phyloP scores from a whole-genome alignment of 768 basidiomycete species.

The Baorangia bicolor region DNA sequence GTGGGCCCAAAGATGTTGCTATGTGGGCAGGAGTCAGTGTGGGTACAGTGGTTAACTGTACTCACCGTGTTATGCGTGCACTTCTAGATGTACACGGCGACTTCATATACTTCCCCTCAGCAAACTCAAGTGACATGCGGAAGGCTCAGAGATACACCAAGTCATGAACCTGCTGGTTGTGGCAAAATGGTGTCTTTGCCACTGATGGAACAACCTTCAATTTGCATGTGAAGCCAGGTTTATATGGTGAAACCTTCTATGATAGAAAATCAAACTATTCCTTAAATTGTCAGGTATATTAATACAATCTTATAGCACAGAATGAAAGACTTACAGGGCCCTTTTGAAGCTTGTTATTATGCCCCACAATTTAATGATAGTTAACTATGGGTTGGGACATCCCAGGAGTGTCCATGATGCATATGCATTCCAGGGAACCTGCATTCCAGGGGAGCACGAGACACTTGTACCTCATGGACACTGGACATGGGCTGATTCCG shows the following conservation, averaged over 20 bases:
- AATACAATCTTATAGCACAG: not conserved
- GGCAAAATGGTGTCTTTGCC: not conserved
- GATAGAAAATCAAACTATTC: slow-evolving; percentile 2
- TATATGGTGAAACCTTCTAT: not conserved
- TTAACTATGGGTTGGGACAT: slow-evolving; percentile 30
- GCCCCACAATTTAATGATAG: slow-evolving; percentile 25
- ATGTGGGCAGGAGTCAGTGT: not conserved
- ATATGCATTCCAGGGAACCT: not conserved
- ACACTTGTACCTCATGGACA: not conserved
- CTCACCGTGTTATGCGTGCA: not conserved
- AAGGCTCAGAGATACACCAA: too few species aligned
- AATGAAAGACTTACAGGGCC: not conserved
- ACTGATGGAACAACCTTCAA: not conserved
- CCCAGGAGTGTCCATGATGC: slow-evolving; percentile 28
- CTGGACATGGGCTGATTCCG: not conserved
- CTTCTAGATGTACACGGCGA: too few species aligned
- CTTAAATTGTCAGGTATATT: slow-evolving; percentile 2
- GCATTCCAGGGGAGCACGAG: not conserved
- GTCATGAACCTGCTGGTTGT: not conserved
- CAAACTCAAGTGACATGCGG: not conserved
- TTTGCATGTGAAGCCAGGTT: not conserved
- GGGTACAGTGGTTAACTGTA: not conserved
- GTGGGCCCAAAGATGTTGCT: not conserved
- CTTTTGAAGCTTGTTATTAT: slow-evolving; percentile 22
- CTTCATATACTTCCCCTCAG: not conserved